phyloP scores from a whole-genome alignment of 1,139 yeast species.

The Blastobotrys buckinghamii region DNA sequence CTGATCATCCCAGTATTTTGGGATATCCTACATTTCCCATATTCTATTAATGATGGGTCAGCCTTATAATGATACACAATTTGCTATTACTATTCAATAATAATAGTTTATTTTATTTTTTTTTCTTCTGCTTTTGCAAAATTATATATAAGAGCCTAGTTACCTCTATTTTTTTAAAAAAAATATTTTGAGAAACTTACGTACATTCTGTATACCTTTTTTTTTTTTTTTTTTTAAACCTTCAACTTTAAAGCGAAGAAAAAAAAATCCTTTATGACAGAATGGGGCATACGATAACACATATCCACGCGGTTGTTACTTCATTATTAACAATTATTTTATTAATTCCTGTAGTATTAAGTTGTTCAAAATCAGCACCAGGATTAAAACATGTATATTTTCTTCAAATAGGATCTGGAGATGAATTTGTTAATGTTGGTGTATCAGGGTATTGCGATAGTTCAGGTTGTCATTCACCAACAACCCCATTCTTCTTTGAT shows the following conservation, averaged over 20 bases:
- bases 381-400: constrained; percentile 7
- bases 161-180: no score
- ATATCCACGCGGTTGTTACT: constrained; percentile 1
- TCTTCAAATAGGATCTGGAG: background rate
- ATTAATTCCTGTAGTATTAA: background rate
- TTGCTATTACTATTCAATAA: no score
- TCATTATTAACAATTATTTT: background rate
- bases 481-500: constrained; percentile 2
- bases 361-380: background rate
- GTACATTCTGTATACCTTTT: no score
- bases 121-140: no score
- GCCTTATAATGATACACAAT: no score
- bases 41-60: no score
- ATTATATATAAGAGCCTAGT: no score
- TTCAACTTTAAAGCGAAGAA: background rate
- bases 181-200: no score
- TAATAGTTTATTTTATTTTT: no score
- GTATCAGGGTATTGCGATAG: constrained; percentile 6
- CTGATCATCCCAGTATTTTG: no score
- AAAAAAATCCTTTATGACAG: no score
- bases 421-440: background rate
- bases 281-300: constrained; percentile 4
- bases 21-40: no score
- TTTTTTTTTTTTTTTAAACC: background rate
- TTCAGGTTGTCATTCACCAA: constrained; percentile 5